Percentiles rank a stretch among this genome's conserved stretches.
phyloP scores from a whole-genome alignment of 805 yeast species.

The Ogataea pilisensis region DNA sequence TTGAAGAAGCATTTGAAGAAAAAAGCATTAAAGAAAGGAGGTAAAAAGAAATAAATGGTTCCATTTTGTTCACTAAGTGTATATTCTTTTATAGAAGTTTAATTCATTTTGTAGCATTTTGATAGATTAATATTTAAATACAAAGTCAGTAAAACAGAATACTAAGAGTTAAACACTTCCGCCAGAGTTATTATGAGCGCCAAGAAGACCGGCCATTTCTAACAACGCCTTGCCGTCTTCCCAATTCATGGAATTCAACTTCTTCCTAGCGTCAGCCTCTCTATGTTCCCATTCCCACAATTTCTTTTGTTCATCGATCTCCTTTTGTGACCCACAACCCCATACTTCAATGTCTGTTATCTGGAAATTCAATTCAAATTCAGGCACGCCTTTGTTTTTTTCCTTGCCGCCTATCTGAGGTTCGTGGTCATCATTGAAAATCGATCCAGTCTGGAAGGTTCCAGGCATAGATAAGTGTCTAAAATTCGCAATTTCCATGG shows the following conservation, averaged over 20 bases:
- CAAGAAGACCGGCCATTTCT: constrained; percentile 73
- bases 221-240: constrained; percentile 83
- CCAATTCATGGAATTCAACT: constrained; percentile 57
- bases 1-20: constrained; percentile 82
- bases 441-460: constrained; percentile 37
- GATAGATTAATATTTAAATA: background rate
- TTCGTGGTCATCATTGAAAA: constrained; percentile 7
- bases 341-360: constrained; percentile 81
- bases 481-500: constrained; percentile 77
- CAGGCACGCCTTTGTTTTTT: constrained; percentile 25
- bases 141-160: background rate
- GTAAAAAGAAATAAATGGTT: constrained; percentile 11
- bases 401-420: background rate
- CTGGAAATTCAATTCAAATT: constrained; percentile 65
- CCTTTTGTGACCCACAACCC: constrained; percentile 84
- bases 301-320: constrained; percentile 68
- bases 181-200: constrained; percentile 40
- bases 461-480: constrained; percentile 63
- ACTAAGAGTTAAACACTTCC: constrained; percentile 38
- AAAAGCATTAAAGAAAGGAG: constrained; percentile 56
- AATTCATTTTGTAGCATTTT: background rate
- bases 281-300: constrained; percentile 90
- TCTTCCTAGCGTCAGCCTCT: constrained; percentile 76
- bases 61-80: no score
- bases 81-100: background rate